Evolutionary conservation across 106 monocot species (phyloP), one percentile per base, ranked within the genome.

Genomic region (Agapanthus africanus): DNA sequence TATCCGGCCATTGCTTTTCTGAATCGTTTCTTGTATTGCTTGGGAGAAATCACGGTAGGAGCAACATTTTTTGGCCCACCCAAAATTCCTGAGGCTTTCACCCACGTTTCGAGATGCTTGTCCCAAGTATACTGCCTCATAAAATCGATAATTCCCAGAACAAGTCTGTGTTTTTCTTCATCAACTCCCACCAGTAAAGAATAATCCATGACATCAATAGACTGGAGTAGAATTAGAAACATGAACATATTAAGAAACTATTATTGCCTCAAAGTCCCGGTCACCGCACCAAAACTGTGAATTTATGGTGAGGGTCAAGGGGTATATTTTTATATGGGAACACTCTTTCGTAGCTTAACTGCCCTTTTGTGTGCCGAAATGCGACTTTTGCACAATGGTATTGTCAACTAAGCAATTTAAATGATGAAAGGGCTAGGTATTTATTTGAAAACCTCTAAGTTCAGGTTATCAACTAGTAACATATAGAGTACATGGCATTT

Each of bases 81-180:
- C 54, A 83, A 78, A 59, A 90, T 85, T 6, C 85, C 90, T 6
- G 84, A 82, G 27, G 88, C 76, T 72, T 88, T 88, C 27, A 85
- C 88, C 84, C 88, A 88, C 28, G 84, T 82, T 74, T 88, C 88
- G 15, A 88, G 70, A 62, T 88, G 84, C 47, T 88, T 88, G 65
- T 88, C 88, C 84, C 84, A 88, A 37, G 88, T 88, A 66, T 88
- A 88, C 47, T 85, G 85, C 62, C 88, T 77, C 85, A 88, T 79
- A 50, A 88, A 88, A 72, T 88, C 88, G 31, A 88, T 88, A 39
- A 88, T 88, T 65, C 88, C 88, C 51, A 88, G 23, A 19, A 84
- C 77, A 34, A 88, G 54, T 66, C 82, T 76, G 22, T 88, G 71
- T 60, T 77, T 84, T 66, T 67, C 71, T 71, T 88, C 88, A 40